Base-by-base conservation (phyloP, 2,329 filamentous ascomycete genomes). In the Nemania abortiva region DNA sequence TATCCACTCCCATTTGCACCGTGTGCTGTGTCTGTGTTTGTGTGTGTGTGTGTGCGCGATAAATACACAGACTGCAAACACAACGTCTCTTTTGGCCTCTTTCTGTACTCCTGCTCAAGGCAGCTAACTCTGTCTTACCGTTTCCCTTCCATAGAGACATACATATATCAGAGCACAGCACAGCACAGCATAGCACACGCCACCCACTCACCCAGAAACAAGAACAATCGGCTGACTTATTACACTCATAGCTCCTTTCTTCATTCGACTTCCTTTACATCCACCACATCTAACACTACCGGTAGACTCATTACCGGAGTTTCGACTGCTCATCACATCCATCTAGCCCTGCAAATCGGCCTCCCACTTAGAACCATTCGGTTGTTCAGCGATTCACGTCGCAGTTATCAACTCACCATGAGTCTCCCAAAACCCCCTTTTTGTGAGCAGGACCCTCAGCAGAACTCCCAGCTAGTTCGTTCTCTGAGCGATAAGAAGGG, bases 391-490 rank as follows among this genome's bases (percentile, higher is more conserved):
- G 42, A 5, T 62, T 65, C 56, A 45, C 53, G 13, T 29, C 29
- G 50, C 49, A 50, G 65, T n/a, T 59, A 63, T 4, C 55, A 68
- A 27, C 64, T 47, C 61, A 70, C 39, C 66, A 78, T 76, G 76
- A 75, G 71, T 62, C 80, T 80, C 42, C 77, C 83, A 65, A 81
- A 82, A 67, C 83, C 86, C 27, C 93, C 92, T 1, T 92, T 90
- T 78, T 81, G 84, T 70, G 80, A 87, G 3, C 95, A 98, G 81
- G 88, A 97, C 77, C 83, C 85, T 10, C 84, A 90, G 56, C 87
- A 92, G 75, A 87, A 96, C 65, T 82, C 87, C 3, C 83, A 86
- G 61, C 87, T 98, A 75, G 81, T 97, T 22, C 83, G 84, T 27
- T 83, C 83, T 27, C 86, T 97, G 20, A 88, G 93, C 54, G 80